Evolutionary conservation across 1,284 basidiomycete species (phyloP), one percentile per base, ranked within the genome.

Genomic region (Fistulina hepatica): DNA sequence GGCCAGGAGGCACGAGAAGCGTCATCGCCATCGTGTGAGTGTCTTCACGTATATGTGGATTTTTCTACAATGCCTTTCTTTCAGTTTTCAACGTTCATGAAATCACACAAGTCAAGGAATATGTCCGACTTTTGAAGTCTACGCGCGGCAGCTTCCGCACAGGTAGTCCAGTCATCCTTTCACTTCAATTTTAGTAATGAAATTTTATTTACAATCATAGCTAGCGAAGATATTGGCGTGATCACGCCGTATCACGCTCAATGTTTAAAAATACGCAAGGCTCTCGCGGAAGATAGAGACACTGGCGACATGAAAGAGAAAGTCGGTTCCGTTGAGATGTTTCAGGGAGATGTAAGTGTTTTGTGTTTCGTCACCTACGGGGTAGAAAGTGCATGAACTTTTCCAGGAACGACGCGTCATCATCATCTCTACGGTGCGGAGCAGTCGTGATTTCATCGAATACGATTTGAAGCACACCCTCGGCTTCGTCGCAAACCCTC

Each of bases 401-500:
- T 61, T 65, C 36, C 54, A n/a, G 51, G 64, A 12, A 48, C 53
- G 24, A 60, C 60, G 64, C 0, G 63, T 75, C 6, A 77, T 80
- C 34, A 74, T 80, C 43, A 64, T 80, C 6, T 77, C 75, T 2
- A 76, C 74, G 11, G 76, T 78, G 1, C 57, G 76, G 43, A 76
- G 73, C 46, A 75, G 65, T 46, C 55, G 52, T 3, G 62, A 76
- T 20, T 69, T 64, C 44, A 57, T 78, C n/a, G 54, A 65, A 12
- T 68, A 58, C 42, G 64, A 66, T 39, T 45, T 64, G 5, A 53
- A 51, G 25, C 61, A 64, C 37, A 60, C 63, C 3, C 58, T 71
- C 5, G 67, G 69, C 23, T 67, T 70, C 49, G 59, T 73, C 6
- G 73, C 76, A 8, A 73, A 70, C 48, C 65, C 68, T 33, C 64